These are phyloP conservation scores for Lachancea lanzarotensis DNA, from an alignment of 805 yeast genomes.

Conservation along the genomic window DNA sequence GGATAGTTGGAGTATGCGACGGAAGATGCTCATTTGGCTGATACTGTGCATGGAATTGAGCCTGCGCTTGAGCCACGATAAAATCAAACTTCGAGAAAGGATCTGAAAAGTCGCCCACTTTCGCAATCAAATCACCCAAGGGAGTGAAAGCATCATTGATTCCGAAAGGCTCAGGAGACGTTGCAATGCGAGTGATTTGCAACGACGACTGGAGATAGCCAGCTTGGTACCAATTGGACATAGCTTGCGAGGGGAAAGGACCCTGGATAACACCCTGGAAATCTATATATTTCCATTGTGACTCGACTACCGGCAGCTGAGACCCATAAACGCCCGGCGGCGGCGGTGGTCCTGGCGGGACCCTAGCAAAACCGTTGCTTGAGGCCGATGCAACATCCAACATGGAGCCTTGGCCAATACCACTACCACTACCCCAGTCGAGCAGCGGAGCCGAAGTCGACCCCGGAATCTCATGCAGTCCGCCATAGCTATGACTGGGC, in stretches of 20 bases:
- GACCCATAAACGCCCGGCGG: conserved; percentile 4
- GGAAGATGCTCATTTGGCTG: not conserved
- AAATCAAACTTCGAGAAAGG: conserved; percentile 25
- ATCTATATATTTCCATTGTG: conserved; percentile 73
- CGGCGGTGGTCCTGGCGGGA: not conserved
- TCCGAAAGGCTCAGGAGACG: conserved; percentile 24
- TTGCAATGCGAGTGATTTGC: conserved; percentile 44
- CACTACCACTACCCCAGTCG: conserved; percentile 5
- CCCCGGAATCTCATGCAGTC: conserved; percentile 4
- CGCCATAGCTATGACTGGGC: not conserved
- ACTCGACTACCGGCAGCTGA: conserved; percentile 30
- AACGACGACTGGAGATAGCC: conserved; percentile 56
- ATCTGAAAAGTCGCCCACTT: conserved; percentile 21
- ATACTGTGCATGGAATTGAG: not conserved
- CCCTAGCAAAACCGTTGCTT: not conserved
- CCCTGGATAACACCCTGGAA: conserved; percentile 69
- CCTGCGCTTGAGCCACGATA: conserved; percentile 5
- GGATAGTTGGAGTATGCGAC: not conserved
- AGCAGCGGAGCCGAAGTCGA: conserved; percentile 4
- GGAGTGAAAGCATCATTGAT: conserved; percentile 23
- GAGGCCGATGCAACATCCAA: not conserved
- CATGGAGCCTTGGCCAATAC: not conserved
- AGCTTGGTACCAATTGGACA: conserved; percentile 73
- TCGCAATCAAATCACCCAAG: conserved; percentile 19
- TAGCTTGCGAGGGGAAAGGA: conserved; percentile 68